Evolutionary conservation across 1,139 yeast genomes (phyloP).

Genomic region (Sugiyamaella japonica): DNA sequence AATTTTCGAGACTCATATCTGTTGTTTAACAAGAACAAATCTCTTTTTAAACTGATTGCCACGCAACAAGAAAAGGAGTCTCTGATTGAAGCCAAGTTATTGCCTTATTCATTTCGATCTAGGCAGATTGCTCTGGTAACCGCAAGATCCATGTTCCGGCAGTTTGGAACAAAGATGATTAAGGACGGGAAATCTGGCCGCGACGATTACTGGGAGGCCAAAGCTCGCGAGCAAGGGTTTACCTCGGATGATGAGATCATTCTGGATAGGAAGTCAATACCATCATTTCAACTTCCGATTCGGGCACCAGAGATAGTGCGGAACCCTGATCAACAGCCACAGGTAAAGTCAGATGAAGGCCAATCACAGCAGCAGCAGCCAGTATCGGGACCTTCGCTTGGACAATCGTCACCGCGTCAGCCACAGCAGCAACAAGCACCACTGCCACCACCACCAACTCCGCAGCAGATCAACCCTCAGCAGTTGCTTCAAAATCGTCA

Average conservation of each 20-base stretch:
- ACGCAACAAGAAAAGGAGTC: slow-evolving; percentile 63
- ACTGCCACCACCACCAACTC: not conserved
- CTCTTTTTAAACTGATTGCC: slow-evolving; percentile 57
- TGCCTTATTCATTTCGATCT: slow-evolving; percentile 66
- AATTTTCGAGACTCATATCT: slow-evolving; percentile 67
- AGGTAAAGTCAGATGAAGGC: slow-evolving; percentile 13
- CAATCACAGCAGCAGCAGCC: slow-evolving; percentile 17
- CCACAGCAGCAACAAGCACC: not conserved
- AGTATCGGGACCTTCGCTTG: not conserved
- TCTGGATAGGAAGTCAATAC: slow-evolving; percentile 30
- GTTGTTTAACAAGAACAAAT: slow-evolving; percentile 59
- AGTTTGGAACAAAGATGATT: slow-evolving; percentile 70
- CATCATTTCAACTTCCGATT: slow-evolving; percentile 25
- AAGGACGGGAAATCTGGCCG: slow-evolving; percentile 61
- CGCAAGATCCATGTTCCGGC: slow-evolving; percentile 64
- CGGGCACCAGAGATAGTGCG: slow-evolving; percentile 4
- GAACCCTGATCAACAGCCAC: not conserved
- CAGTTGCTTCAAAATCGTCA: slow-evolving; percentile 7
- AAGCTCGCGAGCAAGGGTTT: slow-evolving; percentile 60
- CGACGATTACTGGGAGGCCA: slow-evolving; percentile 80
- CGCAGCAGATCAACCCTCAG: slow-evolving; percentile 9
- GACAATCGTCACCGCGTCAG: not conserved
- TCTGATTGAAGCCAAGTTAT: slow-evolving; percentile 52
- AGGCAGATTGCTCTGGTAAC: slow-evolving; percentile 62
- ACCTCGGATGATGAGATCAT: slow-evolving; percentile 49